These are phyloP conservation scores for Xylaria sp. DNA, from an alignment of 2,329 filamentous ascomycete genomes.

Conservation along the genomic window DNA sequence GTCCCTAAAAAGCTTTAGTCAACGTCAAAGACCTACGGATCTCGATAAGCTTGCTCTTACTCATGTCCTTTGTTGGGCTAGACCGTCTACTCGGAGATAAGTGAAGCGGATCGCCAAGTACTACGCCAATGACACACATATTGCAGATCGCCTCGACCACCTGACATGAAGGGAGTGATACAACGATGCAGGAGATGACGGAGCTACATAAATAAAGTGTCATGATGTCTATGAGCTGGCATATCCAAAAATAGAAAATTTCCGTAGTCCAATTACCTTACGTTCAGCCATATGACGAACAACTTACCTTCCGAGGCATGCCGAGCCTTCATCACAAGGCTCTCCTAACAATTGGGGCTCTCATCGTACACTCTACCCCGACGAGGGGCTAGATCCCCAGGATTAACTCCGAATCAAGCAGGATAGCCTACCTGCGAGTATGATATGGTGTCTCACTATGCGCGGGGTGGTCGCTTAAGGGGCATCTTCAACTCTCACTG, in stretches of 20 bases:
- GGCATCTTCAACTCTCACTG: background rate
- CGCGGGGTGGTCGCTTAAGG: background rate
- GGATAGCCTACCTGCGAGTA: background rate
- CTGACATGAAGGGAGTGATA: slow-evolving; percentile 21
- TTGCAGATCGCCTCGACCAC: slow-evolving; percentile 15
- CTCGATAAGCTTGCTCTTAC: slow-evolving; percentile 1
- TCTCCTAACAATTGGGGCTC: slow-evolving; percentile 22
- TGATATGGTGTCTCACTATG: background rate
- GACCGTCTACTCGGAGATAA: slow-evolving; percentile 10
- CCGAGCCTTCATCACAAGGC: slow-evolving; percentile 15
- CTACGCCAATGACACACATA: background rate
- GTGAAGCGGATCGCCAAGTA: background rate
- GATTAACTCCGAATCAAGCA: background rate
- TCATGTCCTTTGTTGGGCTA: slow-evolving; percentile 9
- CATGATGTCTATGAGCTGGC: background rate
- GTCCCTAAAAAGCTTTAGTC: slow-evolving; percentile 11
- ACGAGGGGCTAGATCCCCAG: slow-evolving; percentile 23
- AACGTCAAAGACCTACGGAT: background rate
- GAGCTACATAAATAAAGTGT: slow-evolving; percentile 2
- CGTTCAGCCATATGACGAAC: slow-evolving; percentile 20
- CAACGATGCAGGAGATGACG: slow-evolving; percentile 11
- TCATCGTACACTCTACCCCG: slow-evolving; percentile 26
- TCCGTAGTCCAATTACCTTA: slow-evolving; percentile 17
- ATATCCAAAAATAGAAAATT: slow-evolving; percentile 13
- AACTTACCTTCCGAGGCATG: slow-evolving; percentile 20